Percentiles rank a stretch among this genome's conserved stretches.
These are phyloP conservation scores for Trichoderma atrobrunneum DNA, from an alignment of 2,329 filamentous ascomycete species.

Conservation along the genomic window DNA sequence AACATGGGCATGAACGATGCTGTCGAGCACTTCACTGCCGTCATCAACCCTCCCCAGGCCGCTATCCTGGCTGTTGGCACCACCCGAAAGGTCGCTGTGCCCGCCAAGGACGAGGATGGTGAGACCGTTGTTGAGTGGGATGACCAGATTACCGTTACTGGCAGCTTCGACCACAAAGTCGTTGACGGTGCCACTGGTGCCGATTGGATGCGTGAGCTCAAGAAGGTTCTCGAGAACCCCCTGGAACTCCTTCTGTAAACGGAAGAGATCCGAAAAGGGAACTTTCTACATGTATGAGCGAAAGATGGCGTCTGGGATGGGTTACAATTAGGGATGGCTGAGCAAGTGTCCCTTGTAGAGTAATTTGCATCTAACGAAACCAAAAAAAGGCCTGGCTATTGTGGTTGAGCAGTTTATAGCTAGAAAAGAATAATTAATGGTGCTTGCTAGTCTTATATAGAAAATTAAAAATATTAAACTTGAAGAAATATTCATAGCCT, in stretches of 20 bases:
- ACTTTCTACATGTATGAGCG: neutral
- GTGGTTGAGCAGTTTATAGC: neutral
- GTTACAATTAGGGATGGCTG: constrained; percentile 20
- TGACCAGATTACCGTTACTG: constrained; percentile 93
- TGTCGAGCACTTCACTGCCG: constrained; percentile 93
- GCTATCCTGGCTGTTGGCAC: constrained; percentile 93
- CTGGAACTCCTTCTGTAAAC: constrained; percentile 84
- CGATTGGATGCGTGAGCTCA: constrained; percentile 95
- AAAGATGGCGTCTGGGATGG: constrained; percentile 18
- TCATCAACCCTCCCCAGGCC: constrained; percentile 98
- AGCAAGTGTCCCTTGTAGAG: neutral
- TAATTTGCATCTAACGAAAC: neutral
- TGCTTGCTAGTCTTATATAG: neutral
- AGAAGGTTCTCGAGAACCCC: constrained; percentile 97
- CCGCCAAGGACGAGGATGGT: constrained; percentile 80
- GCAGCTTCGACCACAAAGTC: constrained; percentile 98
- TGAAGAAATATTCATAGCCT: neutral
- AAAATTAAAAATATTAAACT: neutral
- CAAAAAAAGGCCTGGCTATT: neutral
- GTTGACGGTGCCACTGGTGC: constrained; percentile 94
- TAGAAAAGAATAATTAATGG: constrained; percentile 1
- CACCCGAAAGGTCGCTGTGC: constrained; percentile 90
- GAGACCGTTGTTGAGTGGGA: constrained; percentile 78
- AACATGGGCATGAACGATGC: constrained; percentile 99
- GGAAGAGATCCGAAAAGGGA: neutral